These are phyloP conservation scores for Diaporthe ampelina DNA, from an alignment of 2,329 filamentous ascomycete species.

Conservation along the genomic window DNA sequence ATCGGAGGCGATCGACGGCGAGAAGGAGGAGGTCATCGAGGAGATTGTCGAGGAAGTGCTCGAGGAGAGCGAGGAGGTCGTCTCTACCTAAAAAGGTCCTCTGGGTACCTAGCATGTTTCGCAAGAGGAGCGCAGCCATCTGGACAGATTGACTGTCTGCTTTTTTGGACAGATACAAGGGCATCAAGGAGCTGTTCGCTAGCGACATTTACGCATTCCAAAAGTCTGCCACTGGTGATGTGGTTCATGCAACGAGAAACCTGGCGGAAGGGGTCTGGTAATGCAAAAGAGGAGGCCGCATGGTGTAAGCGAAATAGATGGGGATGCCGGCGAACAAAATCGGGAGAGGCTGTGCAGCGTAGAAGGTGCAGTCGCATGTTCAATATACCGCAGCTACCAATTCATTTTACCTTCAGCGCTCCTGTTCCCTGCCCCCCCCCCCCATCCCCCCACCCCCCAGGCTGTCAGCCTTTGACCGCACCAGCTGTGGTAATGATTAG, in stretches of 20 bases:
- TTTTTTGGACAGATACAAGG: not conserved
- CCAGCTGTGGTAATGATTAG: not conserved
- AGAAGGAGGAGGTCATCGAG: constrained; percentile 85
- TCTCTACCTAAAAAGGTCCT: constrained; percentile 48
- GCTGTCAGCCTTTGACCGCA: no score
- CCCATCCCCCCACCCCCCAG: no score
- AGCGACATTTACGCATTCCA: not conserved
- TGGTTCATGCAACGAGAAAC: not conserved
- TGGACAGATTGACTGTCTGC: not conserved
- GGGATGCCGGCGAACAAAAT: constrained; percentile 18
- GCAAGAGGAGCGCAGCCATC: not conserved
- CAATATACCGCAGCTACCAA: constrained; percentile 3
- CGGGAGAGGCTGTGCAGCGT: not conserved
- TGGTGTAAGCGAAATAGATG: constrained; percentile 17
- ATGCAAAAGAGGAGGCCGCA: not conserved
- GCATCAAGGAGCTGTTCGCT: not conserved
- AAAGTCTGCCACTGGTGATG: not conserved
- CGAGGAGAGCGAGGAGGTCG: constrained; percentile 87
- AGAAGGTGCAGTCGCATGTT: constrained; percentile 7
- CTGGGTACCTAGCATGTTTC: not conserved
- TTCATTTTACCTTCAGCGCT: not conserved
- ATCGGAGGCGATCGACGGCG: constrained; percentile 69
- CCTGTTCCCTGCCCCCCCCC: not conserved
- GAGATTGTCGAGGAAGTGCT: constrained; percentile 88
- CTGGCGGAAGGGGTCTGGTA: not conserved